Percentiles rank a stretch among this genome's conserved stretches.
phyloP scores from a whole-genome alignment of 805 yeast species.

The Candida quercuum region DNA sequence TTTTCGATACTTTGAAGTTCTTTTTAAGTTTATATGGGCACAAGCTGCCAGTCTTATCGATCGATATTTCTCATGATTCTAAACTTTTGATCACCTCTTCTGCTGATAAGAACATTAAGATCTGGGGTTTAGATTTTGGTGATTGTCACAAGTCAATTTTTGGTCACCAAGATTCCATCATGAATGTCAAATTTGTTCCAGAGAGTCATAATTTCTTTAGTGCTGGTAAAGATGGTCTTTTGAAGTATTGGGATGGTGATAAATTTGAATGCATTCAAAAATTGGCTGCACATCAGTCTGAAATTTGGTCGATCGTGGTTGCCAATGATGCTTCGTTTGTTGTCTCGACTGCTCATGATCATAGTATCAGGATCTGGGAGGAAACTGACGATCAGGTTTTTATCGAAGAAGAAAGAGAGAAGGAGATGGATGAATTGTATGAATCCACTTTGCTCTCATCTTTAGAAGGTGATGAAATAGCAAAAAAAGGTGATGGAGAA shows the following conservation, averaged over 20 bases:
- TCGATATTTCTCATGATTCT: constrained; percentile 87
- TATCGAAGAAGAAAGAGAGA: constrained; percentile 93
- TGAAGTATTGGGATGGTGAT: constrained; percentile 98
- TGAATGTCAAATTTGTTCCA: constrained; percentile 81
- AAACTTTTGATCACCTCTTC: constrained; percentile 88
- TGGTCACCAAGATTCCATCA: constrained; percentile 94
- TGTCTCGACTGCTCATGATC: constrained; percentile 87
- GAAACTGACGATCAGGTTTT: constrained; percentile 95
- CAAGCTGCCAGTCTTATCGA: constrained; percentile 87
- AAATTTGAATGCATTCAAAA: constrained; percentile 93
- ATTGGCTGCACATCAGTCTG: constrained; percentile 80
- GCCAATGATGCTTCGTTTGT: constrained; percentile 66
- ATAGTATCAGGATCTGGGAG: constrained; percentile 87
- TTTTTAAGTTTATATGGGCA: constrained; percentile 91
- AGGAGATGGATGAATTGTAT: constrained; percentile 88
- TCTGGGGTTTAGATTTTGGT: constrained; percentile 99
- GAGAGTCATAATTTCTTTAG: constrained; percentile 87
- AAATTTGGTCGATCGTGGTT: constrained; percentile 89
- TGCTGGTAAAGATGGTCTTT: constrained; percentile 79
- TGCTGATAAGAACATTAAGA: constrained; percentile 94
- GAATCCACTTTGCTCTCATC: constrained; percentile 75
- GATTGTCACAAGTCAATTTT: constrained; percentile 96
- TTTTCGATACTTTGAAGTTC: constrained; percentile 79
- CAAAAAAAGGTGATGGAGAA: constrained; percentile 31
- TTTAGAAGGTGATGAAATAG: constrained; percentile 49